Base-by-base conservation (phyloP, 2,329 filamentous ascomycete genomes). In the Pseudogymnoascus sp. region DNA sequence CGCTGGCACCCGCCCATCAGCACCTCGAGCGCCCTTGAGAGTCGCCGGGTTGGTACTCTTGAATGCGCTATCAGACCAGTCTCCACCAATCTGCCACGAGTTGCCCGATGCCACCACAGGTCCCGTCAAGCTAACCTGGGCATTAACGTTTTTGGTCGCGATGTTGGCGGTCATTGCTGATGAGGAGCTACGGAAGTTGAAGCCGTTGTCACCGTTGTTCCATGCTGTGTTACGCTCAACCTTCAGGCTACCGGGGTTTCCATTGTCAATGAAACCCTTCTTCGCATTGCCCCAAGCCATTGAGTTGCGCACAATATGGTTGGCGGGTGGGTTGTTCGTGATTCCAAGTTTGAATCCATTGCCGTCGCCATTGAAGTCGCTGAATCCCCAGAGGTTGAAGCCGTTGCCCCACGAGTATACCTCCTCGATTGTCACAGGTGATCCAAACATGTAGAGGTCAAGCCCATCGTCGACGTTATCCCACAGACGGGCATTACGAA, bases 391-490 rank as follows among this genome's bases (percentile, higher is more conserved):
- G 18, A 74, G 72, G 63, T 81, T 78, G 63, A 78, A 71, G 5
- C 78, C 78, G 62, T 81, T 81, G 21, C 78, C 78, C 77, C 77
- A 81, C 0, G 78, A 69, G 37, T 78, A 73, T 0, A 76, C 77
- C 44, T 81, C 78, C 28, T 78, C 72, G 40, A 81, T 72, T 0
- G 77, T 79, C 10, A 80, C 66, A 6, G 74, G 70, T 5, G 75
- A 78, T 62, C 74, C 75, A 64, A 80, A 81, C 70, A 72, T 70
- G 59, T 61, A 80, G 0, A 80, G 69, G 66, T 80, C 78, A 4
- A 80, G 70, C 1, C 79, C 79, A 61, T 82, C 79, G 40, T 82
- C 79, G 5, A 81, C 79, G 34, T 82, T 82, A 62, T 82, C 75
- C 78, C 78, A 82, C 0, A 81, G 73, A 16, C 79, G 75, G 0